Evolutionary conservation across 345 rosid species (phyloP), one percentile per base, ranked within the genome.

Genomic region (Firmiana major): DNA sequence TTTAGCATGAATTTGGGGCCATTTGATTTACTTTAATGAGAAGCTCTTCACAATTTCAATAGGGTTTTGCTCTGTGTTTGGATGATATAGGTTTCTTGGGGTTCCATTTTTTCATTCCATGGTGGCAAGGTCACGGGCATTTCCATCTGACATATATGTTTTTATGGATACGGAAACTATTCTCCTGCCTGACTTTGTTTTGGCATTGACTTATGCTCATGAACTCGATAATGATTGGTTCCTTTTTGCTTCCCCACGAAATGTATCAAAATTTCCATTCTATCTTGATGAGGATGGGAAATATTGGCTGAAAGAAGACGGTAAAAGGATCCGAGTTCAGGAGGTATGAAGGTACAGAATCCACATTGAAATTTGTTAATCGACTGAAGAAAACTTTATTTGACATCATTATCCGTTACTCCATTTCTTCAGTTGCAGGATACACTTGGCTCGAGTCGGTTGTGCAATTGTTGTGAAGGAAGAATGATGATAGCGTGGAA

Each of bases 81-180:
- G 19, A 46, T 45, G 36, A 24, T 26, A 42, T 83, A 95, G 99
- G 92, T 93, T 96, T 77, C 89, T 92, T 5, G 92, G 93, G n/a
- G 91, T 88, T 79, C 97, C 97, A 3, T 96, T 90, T 80, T 75
- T 92, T 77, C 98, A 96, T 83, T 92, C 99, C 59, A 89, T 96
- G 94, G 79, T 92, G 71, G 97, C 87, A 34, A 93, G 89, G 79
- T 85, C 84, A 1, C 79, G 72, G 75, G 78, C 73, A 55, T 90
- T 81, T 36, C 0, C 22, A 6, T 86, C 88, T n/a, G 97, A 92
- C 76, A 79, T 96, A 75, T 79, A 79, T 34, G 91, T 88, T 73
- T 83, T 92, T 7, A 75, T 89, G 53, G 81, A 93, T 79, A 81
- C 89, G 1, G 75, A 86, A 78, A 86, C 93, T 75, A 71, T 92